These are phyloP conservation scores for Phytomonas sp. DNA, from an alignment of 208 protist species.

Conservation along the genomic window DNA sequence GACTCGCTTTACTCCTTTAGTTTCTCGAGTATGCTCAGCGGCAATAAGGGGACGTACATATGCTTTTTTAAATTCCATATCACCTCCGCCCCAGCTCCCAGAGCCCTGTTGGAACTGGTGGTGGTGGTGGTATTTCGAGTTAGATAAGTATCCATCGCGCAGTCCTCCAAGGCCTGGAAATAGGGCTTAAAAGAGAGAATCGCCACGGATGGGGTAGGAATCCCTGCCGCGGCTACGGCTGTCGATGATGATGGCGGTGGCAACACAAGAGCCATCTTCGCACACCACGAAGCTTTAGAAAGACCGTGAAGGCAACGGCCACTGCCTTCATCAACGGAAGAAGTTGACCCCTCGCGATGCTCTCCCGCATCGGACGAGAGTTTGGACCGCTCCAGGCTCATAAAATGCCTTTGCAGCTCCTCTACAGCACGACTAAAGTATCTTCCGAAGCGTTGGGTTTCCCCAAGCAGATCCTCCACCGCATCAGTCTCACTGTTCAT, in stretches of 20 bases:
- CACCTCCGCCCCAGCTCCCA: slow-evolving; percentile 18
- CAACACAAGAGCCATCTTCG: slow-evolving; percentile 35
- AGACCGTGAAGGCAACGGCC: background rate
- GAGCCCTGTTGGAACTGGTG: background rate
- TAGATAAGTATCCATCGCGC: slow-evolving; percentile 30
- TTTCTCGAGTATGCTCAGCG: slow-evolving; percentile 41
- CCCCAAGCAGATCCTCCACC: slow-evolving; percentile 23
- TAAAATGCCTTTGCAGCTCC: slow-evolving; percentile 23
- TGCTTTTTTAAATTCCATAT: slow-evolving; percentile 72
- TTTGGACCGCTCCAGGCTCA: background rate
- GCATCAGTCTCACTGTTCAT: slow-evolving; percentile 30
- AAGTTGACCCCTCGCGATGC: background rate
- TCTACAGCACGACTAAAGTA: slow-evolving; percentile 23
- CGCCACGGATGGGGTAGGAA: slow-evolving; percentile 17
- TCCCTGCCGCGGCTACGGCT: background rate
- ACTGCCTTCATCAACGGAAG: background rate
- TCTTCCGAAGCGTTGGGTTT: slow-evolving; percentile 31
- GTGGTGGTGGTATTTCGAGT: background rate
- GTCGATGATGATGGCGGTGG: background rate
- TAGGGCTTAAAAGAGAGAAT: slow-evolving; percentile 57
- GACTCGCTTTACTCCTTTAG: slow-evolving; percentile 8
- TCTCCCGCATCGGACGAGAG: background rate
- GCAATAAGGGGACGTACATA: slow-evolving; percentile 57
- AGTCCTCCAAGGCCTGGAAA: slow-evolving; percentile 50
- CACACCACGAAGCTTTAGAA: slow-evolving; percentile 34